phyloP scores from a whole-genome alignment of 805 yeast genomes.

The Metschnikowia kofuensis region DNA sequence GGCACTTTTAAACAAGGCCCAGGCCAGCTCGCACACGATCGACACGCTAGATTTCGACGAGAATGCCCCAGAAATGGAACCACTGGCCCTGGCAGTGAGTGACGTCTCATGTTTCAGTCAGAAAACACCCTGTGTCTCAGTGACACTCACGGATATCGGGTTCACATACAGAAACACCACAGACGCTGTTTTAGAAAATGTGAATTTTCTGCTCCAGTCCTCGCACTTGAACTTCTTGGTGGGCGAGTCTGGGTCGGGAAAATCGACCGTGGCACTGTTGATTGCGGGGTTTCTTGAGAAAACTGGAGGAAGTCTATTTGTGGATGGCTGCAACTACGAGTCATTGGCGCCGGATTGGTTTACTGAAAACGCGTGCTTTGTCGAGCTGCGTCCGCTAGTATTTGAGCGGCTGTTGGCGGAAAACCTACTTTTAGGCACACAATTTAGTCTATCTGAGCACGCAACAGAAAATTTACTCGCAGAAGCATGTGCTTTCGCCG shows the following conservation, averaged over 20 bases:
- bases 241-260: slow-evolving; percentile 92
- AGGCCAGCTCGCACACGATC: slow-evolving; percentile 59
- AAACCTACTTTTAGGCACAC: slow-evolving; percentile 16
- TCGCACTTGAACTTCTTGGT: slow-evolving; percentile 59
- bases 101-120: slow-evolving; percentile 4
- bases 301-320: slow-evolving; percentile 50
- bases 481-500: slow-evolving; percentile 38
- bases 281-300: slow-evolving; percentile 57
- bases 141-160: slow-evolving; percentile 37
- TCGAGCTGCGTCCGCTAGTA: slow-evolving; percentile 67
- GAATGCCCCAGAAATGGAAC: neutral
- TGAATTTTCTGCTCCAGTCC: slow-evolving; percentile 45
- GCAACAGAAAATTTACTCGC: slow-evolving; percentile 6
- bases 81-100: neutral
- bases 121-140: neutral
- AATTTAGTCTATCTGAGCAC: slow-evolving; percentile 10
- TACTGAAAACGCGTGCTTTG: slow-evolving; percentile 59
- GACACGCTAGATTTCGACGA: slow-evolving; percentile 25
- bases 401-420: slow-evolving; percentile 35
- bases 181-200: slow-evolving; percentile 44
- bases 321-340: slow-evolving; percentile 53
- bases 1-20: slow-evolving; percentile 65
- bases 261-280: slow-evolving; percentile 73
- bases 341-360: slow-evolving; percentile 51
- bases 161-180: slow-evolving; percentile 66